phyloP scores from a whole-genome alignment of 129 eudicot genomes.

The Tagetes erecta region DNA sequence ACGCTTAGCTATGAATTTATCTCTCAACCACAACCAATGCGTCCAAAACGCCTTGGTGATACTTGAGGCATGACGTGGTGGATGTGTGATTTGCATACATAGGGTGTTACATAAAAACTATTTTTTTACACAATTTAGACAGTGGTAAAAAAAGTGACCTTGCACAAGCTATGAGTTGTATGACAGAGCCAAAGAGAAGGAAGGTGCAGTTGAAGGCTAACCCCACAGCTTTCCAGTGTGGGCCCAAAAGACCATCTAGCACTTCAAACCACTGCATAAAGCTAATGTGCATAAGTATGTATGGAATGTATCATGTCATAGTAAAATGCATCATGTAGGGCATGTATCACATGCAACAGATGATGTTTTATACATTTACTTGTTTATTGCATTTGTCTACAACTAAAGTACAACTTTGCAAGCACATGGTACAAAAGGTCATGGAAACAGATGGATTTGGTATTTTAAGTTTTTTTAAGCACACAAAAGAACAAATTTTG shows the following conservation, averaged over 20 bases:
- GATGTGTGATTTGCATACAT: no score
- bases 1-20: no score
- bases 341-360: constrained; percentile 28
- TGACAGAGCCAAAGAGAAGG: constrained; percentile 77
- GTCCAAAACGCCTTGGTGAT: no score
- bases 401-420: constrained; percentile 14
- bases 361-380: not conserved
- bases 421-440: constrained; percentile 30
- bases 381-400: constrained; percentile 16
- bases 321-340: constrained; percentile 33
- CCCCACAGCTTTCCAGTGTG: constrained; percentile 72
- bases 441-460: constrained; percentile 8
- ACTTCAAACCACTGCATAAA: constrained; percentile 85
- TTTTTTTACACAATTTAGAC: not conserved
- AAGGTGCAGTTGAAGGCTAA: constrained; percentile 78
- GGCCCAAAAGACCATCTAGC: constrained; percentile 76
- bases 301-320: constrained; percentile 33
- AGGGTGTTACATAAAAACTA: not conserved
- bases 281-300: constrained; percentile 26
- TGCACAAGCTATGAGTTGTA: constrained; percentile 90
- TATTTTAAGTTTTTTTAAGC: constrained; percentile 20
- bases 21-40: no score
- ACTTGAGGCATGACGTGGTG: no score
- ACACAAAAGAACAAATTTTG: constrained; percentile 31
- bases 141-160: constrained; percentile 38